phyloP scores from a whole-genome alignment of 805 yeast species.

The Yamadazyma phyllophila region DNA sequence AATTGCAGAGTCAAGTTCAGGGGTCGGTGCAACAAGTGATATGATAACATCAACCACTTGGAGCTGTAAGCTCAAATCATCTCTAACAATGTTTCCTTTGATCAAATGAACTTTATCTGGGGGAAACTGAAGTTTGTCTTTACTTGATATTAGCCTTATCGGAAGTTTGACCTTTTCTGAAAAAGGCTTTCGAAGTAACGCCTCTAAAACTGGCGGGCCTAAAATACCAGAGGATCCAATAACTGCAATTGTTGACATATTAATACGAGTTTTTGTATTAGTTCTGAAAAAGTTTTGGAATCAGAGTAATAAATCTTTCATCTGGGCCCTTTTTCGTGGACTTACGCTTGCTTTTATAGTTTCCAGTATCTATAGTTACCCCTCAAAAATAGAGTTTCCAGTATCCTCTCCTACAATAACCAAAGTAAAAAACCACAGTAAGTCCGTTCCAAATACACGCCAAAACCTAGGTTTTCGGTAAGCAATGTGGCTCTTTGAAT shows the following conservation, averaged over 20 bases:
- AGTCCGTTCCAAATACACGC: too few relatives aligned
- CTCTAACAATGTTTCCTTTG: constrained; percentile 23
- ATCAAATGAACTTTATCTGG: constrained; percentile 41
- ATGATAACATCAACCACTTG: constrained; percentile 50
- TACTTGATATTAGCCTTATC: constrained; percentile 50
- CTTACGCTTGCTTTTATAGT: too few relatives aligned
- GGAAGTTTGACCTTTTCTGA: constrained; percentile 44
- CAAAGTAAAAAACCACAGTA: too few relatives aligned
- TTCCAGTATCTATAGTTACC: too few relatives aligned
- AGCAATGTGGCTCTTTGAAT: too few relatives aligned
- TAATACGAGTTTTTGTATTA: neutral
- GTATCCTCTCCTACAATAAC: too few relatives aligned
- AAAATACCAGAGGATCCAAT: constrained; percentile 53
- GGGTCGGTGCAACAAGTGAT: constrained; percentile 37
- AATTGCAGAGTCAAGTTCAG: constrained; percentile 27
- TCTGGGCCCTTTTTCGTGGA: too few relatives aligned
- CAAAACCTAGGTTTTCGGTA: too few relatives aligned
- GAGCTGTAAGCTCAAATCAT: constrained; percentile 35
- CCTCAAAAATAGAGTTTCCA: too few relatives aligned
- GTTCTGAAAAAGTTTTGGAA: too few relatives aligned
- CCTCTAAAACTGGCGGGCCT: constrained; percentile 47
- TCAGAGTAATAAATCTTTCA: too few relatives aligned
- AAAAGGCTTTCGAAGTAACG: constrained; percentile 45
- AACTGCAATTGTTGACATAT: constrained; percentile 42
- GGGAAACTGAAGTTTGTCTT: constrained; percentile 23